Base-by-base conservation (phyloP, 1,284 basidiomycete genomes). In the Caloboletus inedulis region DNA sequence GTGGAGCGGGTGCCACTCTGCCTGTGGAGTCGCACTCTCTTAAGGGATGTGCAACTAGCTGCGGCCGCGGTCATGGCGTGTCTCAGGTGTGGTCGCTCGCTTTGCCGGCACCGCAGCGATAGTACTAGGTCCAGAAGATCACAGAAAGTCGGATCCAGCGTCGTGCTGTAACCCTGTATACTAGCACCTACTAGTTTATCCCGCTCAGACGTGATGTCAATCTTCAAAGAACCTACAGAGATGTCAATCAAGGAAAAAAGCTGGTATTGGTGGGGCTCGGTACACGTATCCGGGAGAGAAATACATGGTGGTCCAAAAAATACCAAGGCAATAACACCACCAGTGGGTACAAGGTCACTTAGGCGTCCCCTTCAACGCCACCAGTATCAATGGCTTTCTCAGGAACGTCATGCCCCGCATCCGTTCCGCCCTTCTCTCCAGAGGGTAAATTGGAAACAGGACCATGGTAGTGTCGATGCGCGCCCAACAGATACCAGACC, bases 1-100 rank as follows among this genome's bases (percentile, higher is more conserved):
- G 6, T 68, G 69, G 69, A 62, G 59, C 51, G 72, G 69, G 49
- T 14, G n/a, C n/a, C n/a, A n/a, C n/a, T n/a, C n/a, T n/a, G n/a
- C n/a, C n/a, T n/a, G 59, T 64, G 25, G 25, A 27, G 7, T 27
- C 21, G 18, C 29, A 50, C 41, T 55, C 29, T 51, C 41, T 55
- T 58, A 52, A 41, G 36, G 27, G 13, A 39, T 2, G 9, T 7
- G 9, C 3, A 1, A n/a, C 9, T 33, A 44, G 41, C 62, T 67
- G 63, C 61, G 62, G 53, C 50, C 49, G 61, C 62, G 54, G 62
- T 47, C 27, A 21, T 46, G 35, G 40, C 59, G 3, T 27, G 27
- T 52, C 25, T 9, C 12, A 4, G 6, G 7, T 35, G 34, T 6
- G 19, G 34, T 41, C 18, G 16, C 25, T 36, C 4, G 16, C 30